Percentiles rank a stretch among this genome's conserved stretches.
Conservation (phyloP, 2,329 filamentous ascomycete species). For the Fragosphaeria purpurea region DNA sequence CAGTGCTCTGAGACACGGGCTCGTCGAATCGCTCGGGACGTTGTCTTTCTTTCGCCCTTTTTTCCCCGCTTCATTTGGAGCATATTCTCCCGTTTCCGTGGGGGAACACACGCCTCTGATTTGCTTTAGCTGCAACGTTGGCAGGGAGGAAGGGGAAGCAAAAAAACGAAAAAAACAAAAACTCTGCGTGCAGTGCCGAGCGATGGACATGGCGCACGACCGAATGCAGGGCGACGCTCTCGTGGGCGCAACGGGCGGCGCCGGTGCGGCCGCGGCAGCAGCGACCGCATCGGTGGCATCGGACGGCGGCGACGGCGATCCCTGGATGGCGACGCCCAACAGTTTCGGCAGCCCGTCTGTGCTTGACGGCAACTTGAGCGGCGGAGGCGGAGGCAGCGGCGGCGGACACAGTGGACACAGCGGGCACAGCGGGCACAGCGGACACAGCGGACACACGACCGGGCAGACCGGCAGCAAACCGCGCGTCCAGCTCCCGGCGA, state of each 20-base stretch:
- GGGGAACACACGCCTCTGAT: too few relatives aligned
- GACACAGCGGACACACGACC: background rate
- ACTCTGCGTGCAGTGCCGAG: too few relatives aligned
- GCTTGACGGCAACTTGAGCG: background rate
- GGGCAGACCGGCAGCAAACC: slow-evolving; percentile 16
- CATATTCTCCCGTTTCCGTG: too few relatives aligned
- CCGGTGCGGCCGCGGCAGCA: background rate
- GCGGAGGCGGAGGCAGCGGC: background rate
- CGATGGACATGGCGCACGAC: slow-evolving; percentile 1
- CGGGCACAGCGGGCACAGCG: background rate
- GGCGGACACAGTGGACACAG: background rate
- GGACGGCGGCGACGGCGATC: background rate
- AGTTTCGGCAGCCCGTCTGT: background rate
- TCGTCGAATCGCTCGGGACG: too few relatives aligned
- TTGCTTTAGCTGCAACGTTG: too few relatives aligned
- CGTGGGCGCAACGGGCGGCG: background rate
- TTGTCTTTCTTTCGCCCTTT: too few relatives aligned
- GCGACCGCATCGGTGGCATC: background rate
- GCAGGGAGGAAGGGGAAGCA: too few relatives aligned
- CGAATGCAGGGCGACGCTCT: slow-evolving; percentile 1
- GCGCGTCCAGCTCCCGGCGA: slow-evolving; percentile 60
- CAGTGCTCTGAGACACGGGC: too few relatives aligned
- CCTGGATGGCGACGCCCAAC: background rate
- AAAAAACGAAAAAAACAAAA: too few relatives aligned
- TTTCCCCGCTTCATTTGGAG: too few relatives aligned